Percentiles rank a stretch among this genome's conserved stretches.
Evolutionary conservation across 495 filamentous ascomycete species (phyloP).

Genomic region (Bacidia gigantensis): DNA sequence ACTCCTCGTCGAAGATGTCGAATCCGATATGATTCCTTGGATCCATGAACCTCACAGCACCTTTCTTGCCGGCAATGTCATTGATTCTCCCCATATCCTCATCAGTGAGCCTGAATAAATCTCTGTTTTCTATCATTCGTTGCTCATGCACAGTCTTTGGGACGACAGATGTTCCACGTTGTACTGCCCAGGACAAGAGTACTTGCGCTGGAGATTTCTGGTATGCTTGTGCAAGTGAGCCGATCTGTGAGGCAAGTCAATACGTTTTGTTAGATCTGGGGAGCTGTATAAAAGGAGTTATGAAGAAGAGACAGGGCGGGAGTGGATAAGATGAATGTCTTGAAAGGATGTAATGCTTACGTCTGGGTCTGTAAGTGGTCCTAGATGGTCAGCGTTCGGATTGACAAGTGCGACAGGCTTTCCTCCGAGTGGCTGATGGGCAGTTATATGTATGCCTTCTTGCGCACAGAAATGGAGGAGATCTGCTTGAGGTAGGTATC

Average conservation of each 20-base stretch:
- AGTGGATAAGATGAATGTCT: too few species aligned
- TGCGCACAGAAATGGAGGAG: neutral
- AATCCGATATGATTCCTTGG: neutral
- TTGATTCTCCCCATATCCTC: neutral
- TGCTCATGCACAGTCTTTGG: neutral
- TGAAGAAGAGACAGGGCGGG: too few species aligned
- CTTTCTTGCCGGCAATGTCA: neutral
- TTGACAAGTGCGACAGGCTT: neutral
- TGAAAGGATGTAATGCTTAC: too few species aligned
- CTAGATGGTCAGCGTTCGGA: neutral
- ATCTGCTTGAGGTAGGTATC: neutral
- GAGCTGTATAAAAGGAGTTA: neutral
- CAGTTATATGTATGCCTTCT: neutral
- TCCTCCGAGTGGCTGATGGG: neutral
- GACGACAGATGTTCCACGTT: neutral
- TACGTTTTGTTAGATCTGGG: neutral
- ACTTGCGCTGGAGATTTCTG: neutral
- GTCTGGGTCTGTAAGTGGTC: neutral
- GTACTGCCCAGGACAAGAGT: neutral
- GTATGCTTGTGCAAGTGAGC: neutral
- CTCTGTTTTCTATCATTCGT: neutral
- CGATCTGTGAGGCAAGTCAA: neutral
- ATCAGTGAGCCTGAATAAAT: neutral
- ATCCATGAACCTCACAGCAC: neutral
- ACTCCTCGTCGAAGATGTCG: slow-evolving; percentile 3